Base-by-base conservation (phyloP, 768 basidiomycete species). In the Dictyophora rubrovolvata region DNA sequence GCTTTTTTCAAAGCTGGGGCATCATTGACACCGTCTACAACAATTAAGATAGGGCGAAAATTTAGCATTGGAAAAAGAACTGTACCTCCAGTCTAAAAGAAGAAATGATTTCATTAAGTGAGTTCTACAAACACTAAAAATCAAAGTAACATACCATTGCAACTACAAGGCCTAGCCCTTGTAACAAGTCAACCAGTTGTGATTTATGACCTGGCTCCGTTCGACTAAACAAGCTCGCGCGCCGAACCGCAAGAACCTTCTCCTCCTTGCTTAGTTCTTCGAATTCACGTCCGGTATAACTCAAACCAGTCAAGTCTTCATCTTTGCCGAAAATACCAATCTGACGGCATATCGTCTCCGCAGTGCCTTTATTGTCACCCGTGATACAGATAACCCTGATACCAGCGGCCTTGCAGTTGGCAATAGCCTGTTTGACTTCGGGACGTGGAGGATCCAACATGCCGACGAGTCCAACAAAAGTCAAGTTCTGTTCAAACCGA, bases 371-470 rank as follows among this genome's bases (percentile, higher is more conserved):
- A 75, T 96, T 97, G 72, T 98, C 95, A 47, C 95, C 95, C 2
- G 95, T 99, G 69, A 99, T 95, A 67, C 95, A 95, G 65, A 99
- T 84, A 49, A 97, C 93, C 42, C 94, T 82, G 65, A 99, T 95
- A 16, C 95, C 95, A 8, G 94, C 95, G 16, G 89, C 86, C 65
- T 77, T 84, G 75, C 94, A 97, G 69, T 90, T 92, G 35, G 86
- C 88, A 28, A 99, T 83, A 11, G 96, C 94, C 36, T 71, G 77
- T 34, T 80, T 79, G 46, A 93, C 96, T 73, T 97, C 95, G 4
- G 95, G 94, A 28, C 95, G 87, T 5, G 95, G 95, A 20, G 95
- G 95, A 68, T 99, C 95, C 48, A 95, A 81, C 96, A 99, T 99
- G 59, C 91, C 95, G 60, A 95, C 92, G 51, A 99, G 77, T 14